These are phyloP conservation scores for Thermoascus crustaceus DNA, from an alignment of 2,329 filamentous ascomycete species.

Conservation along the genomic window DNA sequence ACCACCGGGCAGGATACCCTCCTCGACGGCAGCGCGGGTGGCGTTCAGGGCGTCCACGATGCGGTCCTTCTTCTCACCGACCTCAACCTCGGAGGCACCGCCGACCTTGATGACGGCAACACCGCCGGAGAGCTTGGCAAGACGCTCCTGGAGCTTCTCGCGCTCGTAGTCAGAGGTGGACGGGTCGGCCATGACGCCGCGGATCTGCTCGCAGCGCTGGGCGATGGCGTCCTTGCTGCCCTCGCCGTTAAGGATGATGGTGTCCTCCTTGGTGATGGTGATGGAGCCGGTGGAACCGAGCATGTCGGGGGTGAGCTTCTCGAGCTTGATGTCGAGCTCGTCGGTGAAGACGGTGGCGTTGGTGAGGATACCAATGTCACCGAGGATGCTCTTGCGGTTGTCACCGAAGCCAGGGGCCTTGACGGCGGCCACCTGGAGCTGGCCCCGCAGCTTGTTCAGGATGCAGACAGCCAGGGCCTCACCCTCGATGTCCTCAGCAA, in stretches of 20 bases:
- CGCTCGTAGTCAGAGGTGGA: conserved; percentile 98
- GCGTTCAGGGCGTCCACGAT: conserved; percentile 98
- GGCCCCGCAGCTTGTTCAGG: conserved; percentile 98
- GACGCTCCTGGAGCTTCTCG: conserved; percentile 99
- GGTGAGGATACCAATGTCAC: conserved; percentile 90
- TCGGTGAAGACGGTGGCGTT: conserved; percentile 97
- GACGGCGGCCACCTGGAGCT: conserved; percentile 96
- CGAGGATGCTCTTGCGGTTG: conserved; percentile 99
- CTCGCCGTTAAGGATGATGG: conserved; percentile 94
- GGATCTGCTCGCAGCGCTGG: conserved; percentile 98
- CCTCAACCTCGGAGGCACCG: conserved; percentile 94
- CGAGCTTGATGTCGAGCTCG: conserved; percentile 97
- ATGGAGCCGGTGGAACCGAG: conserved; percentile 96
- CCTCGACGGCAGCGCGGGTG: conserved; percentile 95
- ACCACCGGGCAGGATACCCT: conserved; percentile 97
- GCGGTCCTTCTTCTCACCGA: conserved; percentile 99
- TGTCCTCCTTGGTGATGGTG: conserved; percentile 99
- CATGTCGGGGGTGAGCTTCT: conserved; percentile 94
- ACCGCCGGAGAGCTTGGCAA: conserved; percentile 97
- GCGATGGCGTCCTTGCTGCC: conserved; percentile 88
- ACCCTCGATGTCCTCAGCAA: conserved; percentile 97
- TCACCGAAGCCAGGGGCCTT: conserved; percentile 99
- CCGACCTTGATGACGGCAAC: conserved; percentile 99
- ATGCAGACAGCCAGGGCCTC: conserved; percentile 98
- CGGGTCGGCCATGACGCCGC: conserved; percentile 88